Evolutionary conservation across 805 yeast genomes (phyloP).

Genomic region (Candida boidinii): DNA sequence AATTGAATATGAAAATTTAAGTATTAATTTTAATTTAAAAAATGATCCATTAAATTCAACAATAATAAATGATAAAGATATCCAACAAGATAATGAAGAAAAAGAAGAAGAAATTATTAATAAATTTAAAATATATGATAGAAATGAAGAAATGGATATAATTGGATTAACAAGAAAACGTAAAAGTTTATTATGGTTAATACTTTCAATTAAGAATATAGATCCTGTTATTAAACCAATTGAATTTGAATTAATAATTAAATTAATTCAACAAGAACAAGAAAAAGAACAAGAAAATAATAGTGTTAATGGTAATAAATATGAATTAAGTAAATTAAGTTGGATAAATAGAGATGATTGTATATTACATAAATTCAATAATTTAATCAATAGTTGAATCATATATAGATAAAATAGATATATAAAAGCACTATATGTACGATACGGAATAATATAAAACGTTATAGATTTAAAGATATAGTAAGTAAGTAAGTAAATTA

Average conservation of each 20-base stretch:
- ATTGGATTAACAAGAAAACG: conserved; percentile 56
- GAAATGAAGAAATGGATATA: conserved; percentile 30
- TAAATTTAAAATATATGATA: conserved; percentile 12
- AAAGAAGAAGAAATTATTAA: conserved; percentile 28
- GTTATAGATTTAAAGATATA: too few species aligned
- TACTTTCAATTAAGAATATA: conserved; percentile 73
- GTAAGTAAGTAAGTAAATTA: too few species aligned
- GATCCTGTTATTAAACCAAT: conserved; percentile 22
- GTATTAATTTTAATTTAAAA: conserved; percentile 1
- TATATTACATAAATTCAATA: too few species aligned
- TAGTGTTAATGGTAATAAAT: not conserved
- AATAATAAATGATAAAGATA: conserved; percentile 3
- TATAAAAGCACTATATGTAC: too few species aligned
- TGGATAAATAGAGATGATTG: too few species aligned
- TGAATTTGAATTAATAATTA: conserved; percentile 13
- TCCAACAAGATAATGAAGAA: conserved; percentile 10
- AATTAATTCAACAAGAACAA: too few species aligned
- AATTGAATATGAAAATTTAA: conserved; percentile 1
- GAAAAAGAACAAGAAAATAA: conserved; percentile 1
- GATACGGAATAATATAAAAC: too few species aligned
- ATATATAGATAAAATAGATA: too few species aligned
- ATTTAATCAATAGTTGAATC: too few species aligned
- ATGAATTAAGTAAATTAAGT: not conserved
- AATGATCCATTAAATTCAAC: conserved; percentile 11
- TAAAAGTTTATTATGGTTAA: conserved; percentile 69